Evolutionary conservation across 768 basidiomycete genomes (phyloP).

Genomic region (Pleurotus salmoneostramineus): DNA sequence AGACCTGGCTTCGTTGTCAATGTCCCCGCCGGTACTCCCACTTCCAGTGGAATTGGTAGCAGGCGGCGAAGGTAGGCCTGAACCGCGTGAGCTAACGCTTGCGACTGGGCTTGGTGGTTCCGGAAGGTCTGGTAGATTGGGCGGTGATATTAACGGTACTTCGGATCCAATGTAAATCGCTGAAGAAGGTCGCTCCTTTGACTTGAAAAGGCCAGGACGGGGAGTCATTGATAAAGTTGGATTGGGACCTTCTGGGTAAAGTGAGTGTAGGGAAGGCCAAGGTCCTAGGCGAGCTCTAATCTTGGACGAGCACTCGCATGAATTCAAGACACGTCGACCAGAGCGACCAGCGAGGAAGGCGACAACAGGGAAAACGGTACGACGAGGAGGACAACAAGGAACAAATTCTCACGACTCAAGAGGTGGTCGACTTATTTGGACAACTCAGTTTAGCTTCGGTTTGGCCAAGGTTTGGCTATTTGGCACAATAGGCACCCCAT

Average conservation of each 20-base stretch:
- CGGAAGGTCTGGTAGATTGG: constrained; percentile 62
- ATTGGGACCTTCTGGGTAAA: not conserved
- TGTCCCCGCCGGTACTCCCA: constrained; percentile 66
- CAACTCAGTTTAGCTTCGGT: too few relatives aligned
- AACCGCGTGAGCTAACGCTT: constrained; percentile 40
- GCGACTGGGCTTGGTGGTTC: constrained; percentile 64
- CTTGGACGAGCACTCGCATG: not conserved
- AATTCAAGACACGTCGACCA: constrained; percentile 12
- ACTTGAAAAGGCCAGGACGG: constrained; percentile 35
- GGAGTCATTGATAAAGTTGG: constrained; percentile 38
- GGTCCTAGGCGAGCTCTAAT: not conserved
- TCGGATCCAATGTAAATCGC: constrained; percentile 54
- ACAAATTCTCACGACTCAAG: not conserved
- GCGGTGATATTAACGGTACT: constrained; percentile 30
- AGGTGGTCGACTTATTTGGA: too few relatives aligned
- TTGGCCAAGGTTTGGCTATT: too few relatives aligned
- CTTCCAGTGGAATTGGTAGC: constrained; percentile 85
- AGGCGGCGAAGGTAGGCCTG: constrained; percentile 79
- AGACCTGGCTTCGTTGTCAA: constrained; percentile 17
- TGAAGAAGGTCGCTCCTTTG: constrained; percentile 53
- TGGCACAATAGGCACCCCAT: too few relatives aligned
- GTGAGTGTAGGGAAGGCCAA: not conserved
- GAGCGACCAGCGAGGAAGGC: constrained; percentile 11
- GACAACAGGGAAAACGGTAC: not conserved
- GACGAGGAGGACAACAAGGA: not conserved